A percentile compares a stretch with the other conserved stretches of the same genome.
Evolutionary conservation across 441 rosid genomes (phyloP).

Genomic region (Hura crepitans): DNA sequence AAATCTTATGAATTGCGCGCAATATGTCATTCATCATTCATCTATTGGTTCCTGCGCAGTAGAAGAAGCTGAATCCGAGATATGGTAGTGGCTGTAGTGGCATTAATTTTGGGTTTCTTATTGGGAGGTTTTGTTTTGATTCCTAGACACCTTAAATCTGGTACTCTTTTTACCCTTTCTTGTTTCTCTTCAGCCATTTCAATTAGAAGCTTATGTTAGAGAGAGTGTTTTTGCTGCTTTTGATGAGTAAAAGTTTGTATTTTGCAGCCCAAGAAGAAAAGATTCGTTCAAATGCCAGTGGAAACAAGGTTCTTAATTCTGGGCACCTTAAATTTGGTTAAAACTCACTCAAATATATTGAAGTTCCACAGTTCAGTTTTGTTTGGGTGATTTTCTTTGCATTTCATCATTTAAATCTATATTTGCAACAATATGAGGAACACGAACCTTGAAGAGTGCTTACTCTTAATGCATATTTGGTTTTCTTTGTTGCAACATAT

Average conservation of each 20-base stretch:
- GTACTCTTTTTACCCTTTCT: constrained; percentile 19
- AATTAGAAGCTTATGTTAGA: background rate
- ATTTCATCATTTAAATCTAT: background rate
- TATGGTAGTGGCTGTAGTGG: constrained; percentile 40
- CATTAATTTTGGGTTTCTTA: constrained; percentile 39
- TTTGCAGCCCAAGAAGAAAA: constrained; percentile 39
- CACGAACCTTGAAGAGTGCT: background rate
- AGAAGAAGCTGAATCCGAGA: constrained; percentile 26
- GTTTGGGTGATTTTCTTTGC: too few relatives aligned
- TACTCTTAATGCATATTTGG: background rate
- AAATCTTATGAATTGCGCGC: background rate
- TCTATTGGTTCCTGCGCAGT: constrained; percentile 1
- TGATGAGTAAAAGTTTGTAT: constrained; percentile 19
- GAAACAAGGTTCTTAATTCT: constrained; percentile 30
- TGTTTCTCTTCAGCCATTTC: background rate
- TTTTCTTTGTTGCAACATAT: background rate
- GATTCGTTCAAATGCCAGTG: constrained; percentile 21
- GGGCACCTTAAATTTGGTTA: background rate
- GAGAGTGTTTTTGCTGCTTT: background rate
- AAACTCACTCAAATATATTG: background rate
- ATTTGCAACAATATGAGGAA: constrained; percentile 1
- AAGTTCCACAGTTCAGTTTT: background rate
- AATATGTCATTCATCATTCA: background rate
- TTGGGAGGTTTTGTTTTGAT: constrained; percentile 42
- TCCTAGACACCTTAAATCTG: constrained; percentile 40